phyloP scores from a whole-genome alignment of 2,329 filamentous ascomycete genomes.

The Pyrenochaeta sp. region DNA sequence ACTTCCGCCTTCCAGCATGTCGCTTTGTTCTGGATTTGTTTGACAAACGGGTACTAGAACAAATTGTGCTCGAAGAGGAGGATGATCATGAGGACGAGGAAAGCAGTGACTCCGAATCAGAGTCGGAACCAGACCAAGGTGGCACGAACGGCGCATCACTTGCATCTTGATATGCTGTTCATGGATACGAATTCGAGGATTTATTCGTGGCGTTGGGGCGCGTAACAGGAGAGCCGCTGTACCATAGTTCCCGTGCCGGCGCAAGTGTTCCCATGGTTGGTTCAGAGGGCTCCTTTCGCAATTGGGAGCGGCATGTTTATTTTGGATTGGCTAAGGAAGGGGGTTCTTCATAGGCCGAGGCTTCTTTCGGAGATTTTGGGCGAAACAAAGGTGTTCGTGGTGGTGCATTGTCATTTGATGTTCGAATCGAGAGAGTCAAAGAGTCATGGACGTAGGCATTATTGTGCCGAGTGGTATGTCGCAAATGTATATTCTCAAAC shows the following conservation, averaged over 20 bases:
- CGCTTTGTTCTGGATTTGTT: slow-evolving; percentile 94
- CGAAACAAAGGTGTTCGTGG: slow-evolving; percentile 10
- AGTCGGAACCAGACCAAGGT: slow-evolving; percentile 34
- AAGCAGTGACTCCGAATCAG: slow-evolving; percentile 45
- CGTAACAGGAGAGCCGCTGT: slow-evolving; percentile 15
- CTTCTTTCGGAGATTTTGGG: slow-evolving; percentile 16
- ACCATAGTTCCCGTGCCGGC: slow-evolving; percentile 11
- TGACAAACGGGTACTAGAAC: slow-evolving; percentile 85
- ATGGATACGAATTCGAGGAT: slow-evolving; percentile 7
- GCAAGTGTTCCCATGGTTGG: slow-evolving; percentile 17
- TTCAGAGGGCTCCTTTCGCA: slow-evolving; percentile 26
- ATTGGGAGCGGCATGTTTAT: slow-evolving; percentile 29
- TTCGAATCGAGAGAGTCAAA: slow-evolving; percentile 1
- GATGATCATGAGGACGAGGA: slow-evolving; percentile 49
- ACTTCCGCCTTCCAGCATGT: slow-evolving; percentile 85
- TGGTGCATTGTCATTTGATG: background rate
- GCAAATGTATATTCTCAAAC: background rate
- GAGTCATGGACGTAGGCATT: background rate
- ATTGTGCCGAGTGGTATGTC: background rate
- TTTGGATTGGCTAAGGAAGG: slow-evolving; percentile 13
- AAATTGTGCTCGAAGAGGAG: slow-evolving; percentile 82
- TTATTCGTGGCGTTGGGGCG: slow-evolving; percentile 25
- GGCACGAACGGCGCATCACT: slow-evolving; percentile 24
- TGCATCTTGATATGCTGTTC: slow-evolving; percentile 21
- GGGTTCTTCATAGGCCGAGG: slow-evolving; percentile 4